Evolutionary conservation across 108 stramenopile species (phyloP), one percentile per base, ranked within the genome.

Genomic region (Cyclotella atomus): DNA sequence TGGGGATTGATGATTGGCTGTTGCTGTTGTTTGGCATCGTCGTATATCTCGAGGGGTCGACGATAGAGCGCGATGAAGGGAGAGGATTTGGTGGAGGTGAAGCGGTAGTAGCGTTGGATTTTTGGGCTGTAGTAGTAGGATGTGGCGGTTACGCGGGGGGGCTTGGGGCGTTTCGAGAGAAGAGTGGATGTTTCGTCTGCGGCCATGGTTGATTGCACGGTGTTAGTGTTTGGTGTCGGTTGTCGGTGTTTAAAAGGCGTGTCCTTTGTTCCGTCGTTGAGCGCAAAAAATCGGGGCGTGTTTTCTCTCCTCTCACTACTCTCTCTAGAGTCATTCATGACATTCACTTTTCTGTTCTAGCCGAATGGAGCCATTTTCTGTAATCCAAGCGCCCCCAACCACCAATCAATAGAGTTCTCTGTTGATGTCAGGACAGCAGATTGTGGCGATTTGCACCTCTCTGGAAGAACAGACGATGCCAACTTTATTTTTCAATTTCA

Each of bases 1-100:
- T 78, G 82, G 21, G 77, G 76, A 74, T 77, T 83, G 24, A 16
- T 44, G 50, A n/a, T 0, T 33, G 9, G 29, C 2, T 25, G 0
- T 32, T 35, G 24, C 14, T 50, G 0, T 34, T 21, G 24, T 30
- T 71, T 59, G n/a, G n/a, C n/a, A n/a, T n/a, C n/a, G n/a, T n/a
- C n/a, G 44, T 74, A 81, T 1, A 68, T 60, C 47, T 83, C 81
- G 9, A 75, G 63, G 0, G 89, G 94, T 47, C 83, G 80, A 45
- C 89, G 91, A 81, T 95, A 89, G 25, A 95, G 46, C 10, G 94
- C 94, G 20, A 84, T 88, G 81, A 95, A 90, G 16, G 94, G 91
- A 19, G 90, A 84, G 50, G 79, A 47, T 32, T 90, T 81, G 19
- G 82, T 89, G 5, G 88, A 75, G n/a, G 86, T 84, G 81, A 95